These are phyloP conservation scores for Yamadazyma diddensiae DNA, from an alignment of 1,139 yeast genomes.

Conservation along the genomic window DNA sequence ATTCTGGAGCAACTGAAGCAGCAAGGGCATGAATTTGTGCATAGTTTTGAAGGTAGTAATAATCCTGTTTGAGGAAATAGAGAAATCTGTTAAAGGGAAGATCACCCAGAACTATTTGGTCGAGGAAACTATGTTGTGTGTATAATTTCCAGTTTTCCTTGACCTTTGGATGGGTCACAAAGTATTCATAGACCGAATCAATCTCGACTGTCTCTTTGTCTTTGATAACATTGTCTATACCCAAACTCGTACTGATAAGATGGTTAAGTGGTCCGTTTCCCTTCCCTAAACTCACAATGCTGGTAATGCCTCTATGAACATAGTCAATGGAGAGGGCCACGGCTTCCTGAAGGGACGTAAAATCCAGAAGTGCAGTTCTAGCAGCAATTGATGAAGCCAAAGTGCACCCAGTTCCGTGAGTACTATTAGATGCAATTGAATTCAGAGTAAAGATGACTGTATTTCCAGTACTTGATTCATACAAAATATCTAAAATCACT, in stretches of 20 bases:
- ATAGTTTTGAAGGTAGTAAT: slow-evolving; percentile 64
- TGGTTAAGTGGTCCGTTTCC: slow-evolving; percentile 80
- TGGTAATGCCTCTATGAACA: slow-evolving; percentile 62
- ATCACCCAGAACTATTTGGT: slow-evolving; percentile 48
- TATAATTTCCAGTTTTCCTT: slow-evolving; percentile 56
- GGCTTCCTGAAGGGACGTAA: slow-evolving; percentile 38
- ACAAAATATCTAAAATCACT: slow-evolving; percentile 59
- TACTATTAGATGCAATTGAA: slow-evolving; percentile 48
- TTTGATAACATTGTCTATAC: background rate
- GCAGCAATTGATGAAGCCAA: slow-evolving; percentile 80
- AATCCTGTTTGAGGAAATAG: slow-evolving; percentile 69
- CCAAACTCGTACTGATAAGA: slow-evolving; percentile 13
- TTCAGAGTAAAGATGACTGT: slow-evolving; percentile 49
- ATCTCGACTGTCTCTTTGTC: background rate
- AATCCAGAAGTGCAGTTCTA: slow-evolving; percentile 55
- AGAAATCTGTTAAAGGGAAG: slow-evolving; percentile 51
- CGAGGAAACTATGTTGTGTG: slow-evolving; percentile 61
- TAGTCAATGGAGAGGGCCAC: slow-evolving; percentile 59
- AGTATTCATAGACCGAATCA: slow-evolving; percentile 41
- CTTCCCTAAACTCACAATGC: slow-evolving; percentile 43
- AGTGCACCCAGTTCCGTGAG: slow-evolving; percentile 94
- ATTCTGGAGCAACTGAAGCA: slow-evolving; percentile 58
- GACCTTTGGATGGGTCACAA: slow-evolving; percentile 56
- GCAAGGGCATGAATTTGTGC: slow-evolving; percentile 68
- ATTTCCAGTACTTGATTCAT: slow-evolving; percentile 37